phyloP scores from a whole-genome alignment of 257 asterid genomes.

The Lycium barbarum region DNA sequence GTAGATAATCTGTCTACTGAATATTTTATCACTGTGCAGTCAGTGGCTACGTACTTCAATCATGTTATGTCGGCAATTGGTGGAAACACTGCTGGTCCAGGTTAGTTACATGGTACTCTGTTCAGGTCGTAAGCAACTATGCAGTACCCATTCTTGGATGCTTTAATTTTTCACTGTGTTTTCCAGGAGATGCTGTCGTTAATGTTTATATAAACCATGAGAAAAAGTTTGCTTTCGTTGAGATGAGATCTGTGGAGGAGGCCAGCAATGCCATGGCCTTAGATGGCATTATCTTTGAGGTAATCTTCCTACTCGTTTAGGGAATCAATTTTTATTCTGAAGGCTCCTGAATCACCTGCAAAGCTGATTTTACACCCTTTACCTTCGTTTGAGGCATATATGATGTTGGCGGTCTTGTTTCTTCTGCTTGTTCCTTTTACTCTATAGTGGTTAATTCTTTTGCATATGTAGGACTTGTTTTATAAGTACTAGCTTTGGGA shows the following conservation, averaged over 20 bases:
- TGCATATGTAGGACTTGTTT: background rate
- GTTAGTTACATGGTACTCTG: constrained; percentile 44
- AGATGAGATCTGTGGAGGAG: constrained; percentile 84
- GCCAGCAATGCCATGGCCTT: constrained; percentile 85
- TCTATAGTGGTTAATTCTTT: background rate
- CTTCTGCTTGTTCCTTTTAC: constrained; percentile 2
- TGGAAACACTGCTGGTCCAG: constrained; percentile 99
- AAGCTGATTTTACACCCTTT: background rate
- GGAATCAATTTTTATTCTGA: background rate
- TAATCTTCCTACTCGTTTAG: constrained; percentile 24
- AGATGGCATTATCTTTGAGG: constrained; percentile 81
- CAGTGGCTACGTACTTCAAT: constrained; percentile 95
- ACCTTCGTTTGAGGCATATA: background rate
- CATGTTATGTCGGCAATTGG: constrained; percentile 97
- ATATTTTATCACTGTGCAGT: constrained; percentile 48
- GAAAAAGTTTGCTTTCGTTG: constrained; percentile 83
- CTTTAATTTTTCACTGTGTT: constrained; percentile 14
- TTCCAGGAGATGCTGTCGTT: constrained; percentile 97
- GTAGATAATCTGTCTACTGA: background rate
- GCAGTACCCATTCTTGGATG: background rate
- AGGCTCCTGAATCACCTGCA: background rate
- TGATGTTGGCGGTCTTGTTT: background rate
- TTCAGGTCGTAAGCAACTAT: background rate
- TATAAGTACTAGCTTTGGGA: constrained; percentile 1
- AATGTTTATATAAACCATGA: constrained; percentile 85